Conservation (phyloP, 192 early-diverging fungal genomes). For the Mortierella hygrophila region DNA sequence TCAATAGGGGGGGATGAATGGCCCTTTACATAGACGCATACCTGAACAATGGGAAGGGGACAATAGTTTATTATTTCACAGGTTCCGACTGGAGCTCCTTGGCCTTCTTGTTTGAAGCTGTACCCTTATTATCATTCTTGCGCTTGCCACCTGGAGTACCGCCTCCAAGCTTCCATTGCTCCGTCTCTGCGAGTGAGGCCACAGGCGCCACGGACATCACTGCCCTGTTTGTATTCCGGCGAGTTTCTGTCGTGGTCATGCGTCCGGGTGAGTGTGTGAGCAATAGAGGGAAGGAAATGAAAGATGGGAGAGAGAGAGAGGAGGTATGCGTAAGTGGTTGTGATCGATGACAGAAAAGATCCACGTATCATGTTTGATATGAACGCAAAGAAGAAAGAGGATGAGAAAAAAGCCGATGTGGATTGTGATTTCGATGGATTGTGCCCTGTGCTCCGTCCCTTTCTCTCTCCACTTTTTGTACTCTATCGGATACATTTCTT, state of each 20-base stretch:
- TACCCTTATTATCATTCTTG: constrained; percentile 11
- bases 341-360: background rate
- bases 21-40: too few species aligned
- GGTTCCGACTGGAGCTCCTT: background rate
- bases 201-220: constrained; percentile 60
- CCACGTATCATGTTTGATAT: background rate
- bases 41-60: too few species aligned
- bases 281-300: background rate
- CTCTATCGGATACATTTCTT: background rate
- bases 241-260: constrained; percentile 55
- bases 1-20: too few species aligned
- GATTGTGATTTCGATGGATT: background rate
- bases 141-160: constrained; percentile 21
- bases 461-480: background rate
- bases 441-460: background rate
- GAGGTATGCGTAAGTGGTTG: background rate
- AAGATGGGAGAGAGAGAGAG: too few species aligned
- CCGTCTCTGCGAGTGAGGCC: constrained; percentile 46
- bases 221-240: constrained; percentile 61
- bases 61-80: background rate
- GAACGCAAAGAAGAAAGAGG: background rate
- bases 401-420: background rate
- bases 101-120: background rate
- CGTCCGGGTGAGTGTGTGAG: background rate
- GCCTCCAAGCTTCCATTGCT: constrained; percentile 60